Conservation (phyloP, 208 protist genomes). For the Crithidia mellificae region DNA sequence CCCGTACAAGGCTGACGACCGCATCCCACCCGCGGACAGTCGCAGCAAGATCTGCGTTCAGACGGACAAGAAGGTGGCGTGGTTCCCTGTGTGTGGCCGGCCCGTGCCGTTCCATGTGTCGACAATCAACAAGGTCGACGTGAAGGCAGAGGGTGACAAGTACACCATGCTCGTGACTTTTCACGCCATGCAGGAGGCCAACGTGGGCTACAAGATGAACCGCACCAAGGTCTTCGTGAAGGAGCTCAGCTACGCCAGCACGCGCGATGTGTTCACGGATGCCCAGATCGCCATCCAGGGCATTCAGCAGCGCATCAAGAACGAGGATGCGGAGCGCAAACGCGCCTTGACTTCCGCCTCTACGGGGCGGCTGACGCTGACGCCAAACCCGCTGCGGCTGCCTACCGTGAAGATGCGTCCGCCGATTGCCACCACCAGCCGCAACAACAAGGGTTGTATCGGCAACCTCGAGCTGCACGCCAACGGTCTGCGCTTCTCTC, state of each 20-base stretch:
- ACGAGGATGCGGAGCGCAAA: conserved; percentile 69
- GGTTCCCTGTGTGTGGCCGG: conserved; percentile 94
- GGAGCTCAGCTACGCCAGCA: conserved; percentile 78
- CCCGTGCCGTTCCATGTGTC: conserved; percentile 95
- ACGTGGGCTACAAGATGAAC: conserved; percentile 83
- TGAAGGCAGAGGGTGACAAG: conserved; percentile 78
- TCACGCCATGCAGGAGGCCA: conserved; percentile 76
- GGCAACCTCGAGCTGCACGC: conserved; percentile 94
- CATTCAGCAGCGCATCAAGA: conserved; percentile 74
- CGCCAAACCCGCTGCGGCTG: conserved; percentile 56
- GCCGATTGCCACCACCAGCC: conserved; percentile 58
- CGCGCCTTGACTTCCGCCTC: conserved; percentile 48
- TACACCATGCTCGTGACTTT: conserved; percentile 90
- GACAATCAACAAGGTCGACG: conserved; percentile 94
- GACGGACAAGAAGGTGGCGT: conserved; percentile 78
- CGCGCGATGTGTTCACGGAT: conserved; percentile 62
- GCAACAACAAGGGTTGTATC: conserved; percentile 77
- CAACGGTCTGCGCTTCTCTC: conserved; percentile 96
- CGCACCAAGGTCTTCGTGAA: conserved; percentile 86
- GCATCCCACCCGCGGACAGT: conserved; percentile 35
- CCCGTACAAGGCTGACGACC: conserved; percentile 40
- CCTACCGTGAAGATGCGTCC: conserved; percentile 92
- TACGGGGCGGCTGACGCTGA: conserved; percentile 47
- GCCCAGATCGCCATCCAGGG: conserved; percentile 63
- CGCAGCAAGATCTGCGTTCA: conserved; percentile 83